A percentile compares a stretch with the other conserved stretches of the same genome.
Evolutionary conservation across 169 alveolate genomes (phyloP).

Genomic region (Amoebophrya sp.): DNA sequence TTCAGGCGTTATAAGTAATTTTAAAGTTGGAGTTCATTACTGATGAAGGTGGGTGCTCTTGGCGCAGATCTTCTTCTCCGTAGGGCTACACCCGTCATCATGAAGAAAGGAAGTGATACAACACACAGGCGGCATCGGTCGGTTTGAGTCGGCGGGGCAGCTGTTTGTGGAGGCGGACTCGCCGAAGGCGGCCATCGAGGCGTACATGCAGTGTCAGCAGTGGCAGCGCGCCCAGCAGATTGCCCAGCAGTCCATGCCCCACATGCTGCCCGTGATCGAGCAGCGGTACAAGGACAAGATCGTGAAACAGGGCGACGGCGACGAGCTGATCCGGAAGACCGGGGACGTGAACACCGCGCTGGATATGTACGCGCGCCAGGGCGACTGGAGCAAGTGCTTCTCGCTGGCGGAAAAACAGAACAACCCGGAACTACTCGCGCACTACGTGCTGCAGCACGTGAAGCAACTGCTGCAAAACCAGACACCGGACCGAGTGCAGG

Average conservation of each 20-base stretch:
- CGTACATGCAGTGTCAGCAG: not conserved
- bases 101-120: too few relatives aligned
- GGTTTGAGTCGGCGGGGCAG: not conserved
- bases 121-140: not conserved
- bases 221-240: not conserved
- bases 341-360: slow-evolving; percentile 27
- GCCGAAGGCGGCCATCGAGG: not conserved
- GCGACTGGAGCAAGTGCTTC: slow-evolving; percentile 17
- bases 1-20: too few relatives aligned
- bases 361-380: slow-evolving; percentile 22
- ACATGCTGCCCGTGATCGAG: not conserved
- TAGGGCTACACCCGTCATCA: too few relatives aligned
- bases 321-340: slow-evolving; percentile 16
- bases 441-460: slow-evolving; percentile 30
- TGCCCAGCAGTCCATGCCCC: not conserved
- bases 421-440: slow-evolving; percentile 12
- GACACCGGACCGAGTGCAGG: not conserved
- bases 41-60: too few relatives aligned
- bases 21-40: too few relatives aligned
- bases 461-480: slow-evolving; percentile 16
- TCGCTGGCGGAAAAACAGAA: not conserved
- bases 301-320: not conserved
- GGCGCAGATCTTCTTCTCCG: not conserved
- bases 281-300: not conserved
- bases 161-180: not conserved